Evolutionary conservation across 2,329 filamentous ascomycete species (phyloP), one percentile per base, ranked within the genome.

Genomic region (Claviceps monticola): DNA sequence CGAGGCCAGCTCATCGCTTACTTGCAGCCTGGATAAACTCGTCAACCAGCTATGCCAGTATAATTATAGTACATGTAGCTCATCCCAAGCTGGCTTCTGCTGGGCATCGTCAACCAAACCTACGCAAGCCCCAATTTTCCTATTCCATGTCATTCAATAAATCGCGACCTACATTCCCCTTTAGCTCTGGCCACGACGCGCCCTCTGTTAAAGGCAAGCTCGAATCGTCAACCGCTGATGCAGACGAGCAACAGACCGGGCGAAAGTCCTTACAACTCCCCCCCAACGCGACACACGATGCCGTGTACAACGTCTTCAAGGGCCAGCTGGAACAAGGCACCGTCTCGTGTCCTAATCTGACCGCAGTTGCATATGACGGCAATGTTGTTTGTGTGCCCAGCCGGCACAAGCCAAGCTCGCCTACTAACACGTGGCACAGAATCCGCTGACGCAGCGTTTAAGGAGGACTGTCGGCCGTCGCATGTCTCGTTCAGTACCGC

Each of bases 271-370:
- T 48, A 14, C 44, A 48, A 36, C 16, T 23, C 19, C 29, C 17
- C 19, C 29, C 17, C 39, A 36, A 29, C 2, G 23, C 17, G 11
- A 17, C 48, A 41, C 16, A 29, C 19, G 16, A 14, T 11, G 3
- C 21, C 9, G 17, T 8, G n/a, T 17, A 43, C 37, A 26, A 36
- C 8, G 19, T 17, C n/a, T 17, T 9, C 8, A 17, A 14, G 6
- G n/a, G 47, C 23, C 44, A 47, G 11, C 16, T n/a, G 26, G 43
- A 47, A 16, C 45, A 37, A n/a, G 47, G 48, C 47, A 50, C 48
- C 14, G 29, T 44, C 3, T 56, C 55, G 5, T 57, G 54, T 38
- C 52, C 52, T 4, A 54, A 53, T 29, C n/a, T 56, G 19, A 42
- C n/a, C 14, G 49, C n/a, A 19, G 4, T 45, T 23, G 14, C 17